Base-by-base conservation (phyloP, 1,139 yeast genomes). In the Candida sanyaensis region DNA sequence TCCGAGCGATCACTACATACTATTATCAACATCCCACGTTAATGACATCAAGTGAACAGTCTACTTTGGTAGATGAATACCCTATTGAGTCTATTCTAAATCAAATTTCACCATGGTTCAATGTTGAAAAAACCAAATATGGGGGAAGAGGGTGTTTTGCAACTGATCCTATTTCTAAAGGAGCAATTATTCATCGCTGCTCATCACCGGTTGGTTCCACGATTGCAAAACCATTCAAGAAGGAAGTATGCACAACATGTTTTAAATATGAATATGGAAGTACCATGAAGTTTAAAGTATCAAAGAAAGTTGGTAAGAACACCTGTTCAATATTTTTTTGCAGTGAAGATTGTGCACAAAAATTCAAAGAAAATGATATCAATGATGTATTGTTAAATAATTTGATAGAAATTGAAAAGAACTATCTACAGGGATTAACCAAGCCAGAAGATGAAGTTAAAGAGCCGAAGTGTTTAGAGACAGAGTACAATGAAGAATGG, bases 121-220 rank as follows among this genome's bases (percentile, higher is more conserved):
- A 61, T 6, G 71, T 81, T 3, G 57, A 62, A 6, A 62, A 66
- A 34, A 80, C 85, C 4, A 62, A 63, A 40, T 78, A 77, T 55
- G 84, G 88, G 6, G 88, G 92, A 10, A 71, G 90, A 50, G 89
- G 90, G 1, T 84, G 87, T 53, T 84, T 81, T 61, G 79, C 88
- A 12, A 56, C 55, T 2, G 41, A 45, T 1, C 53, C 59, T 7
- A 76, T 84, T 12, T 67, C 75, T 5, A 56, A 61, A 21, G 78
- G 71, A 7, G 73, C 82, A 0, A 59, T 60, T 2, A 63, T 86
- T 1, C 67, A 80, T 42, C 55, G 53, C 8, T 73, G 80, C 40
- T 55, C 61, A 2, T 49, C 63, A 5, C 82, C 84, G 1, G 60
- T 81, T 43, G 75, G 85, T 11, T 68, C 75, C 12, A 71, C 81